phyloP scores from a whole-genome alignment of 108 stramenopile species.

The Cyclotella sp. region DNA sequence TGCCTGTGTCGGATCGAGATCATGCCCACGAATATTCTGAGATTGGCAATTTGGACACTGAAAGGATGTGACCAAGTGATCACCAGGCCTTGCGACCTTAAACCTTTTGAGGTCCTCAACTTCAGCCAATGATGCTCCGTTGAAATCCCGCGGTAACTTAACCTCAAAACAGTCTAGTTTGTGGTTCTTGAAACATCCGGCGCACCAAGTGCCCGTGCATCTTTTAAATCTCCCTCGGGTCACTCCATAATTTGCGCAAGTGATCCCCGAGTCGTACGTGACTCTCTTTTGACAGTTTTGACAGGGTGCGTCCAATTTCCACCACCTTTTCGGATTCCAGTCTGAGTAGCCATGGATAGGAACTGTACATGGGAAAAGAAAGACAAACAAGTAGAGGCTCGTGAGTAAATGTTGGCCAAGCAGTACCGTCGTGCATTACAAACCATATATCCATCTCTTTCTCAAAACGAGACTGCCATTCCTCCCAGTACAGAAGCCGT shows the following conservation, averaged over 20 bases:
- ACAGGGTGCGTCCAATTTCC: background rate
- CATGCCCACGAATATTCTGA: background rate
- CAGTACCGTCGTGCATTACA: background rate
- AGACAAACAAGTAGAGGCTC: slow-evolving; percentile 9
- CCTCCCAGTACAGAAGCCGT: background rate
- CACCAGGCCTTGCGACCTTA: background rate
- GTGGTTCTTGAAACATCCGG: background rate
- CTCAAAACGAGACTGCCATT: too few relatives aligned
- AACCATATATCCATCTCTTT: slow-evolving; percentile 7
- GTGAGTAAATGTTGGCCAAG: too few relatives aligned
- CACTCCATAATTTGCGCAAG: too few relatives aligned
- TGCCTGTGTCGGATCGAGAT: background rate
- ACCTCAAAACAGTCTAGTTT: background rate
- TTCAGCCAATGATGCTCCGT: slow-evolving; percentile 5
- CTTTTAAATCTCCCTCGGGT: background rate
- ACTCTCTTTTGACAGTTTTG: background rate
- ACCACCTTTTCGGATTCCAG: slow-evolving; percentile 2
- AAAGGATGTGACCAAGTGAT: too few relatives aligned
- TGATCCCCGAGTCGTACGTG: background rate
- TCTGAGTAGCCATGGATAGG: background rate
- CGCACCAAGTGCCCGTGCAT: slow-evolving; percentile 7
- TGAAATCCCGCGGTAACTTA: slow-evolving; percentile 1
- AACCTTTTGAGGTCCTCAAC: slow-evolving; percentile 3
- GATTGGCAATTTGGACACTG: slow-evolving; percentile 7
- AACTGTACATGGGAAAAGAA: slow-evolving; percentile 2